A percentile compares a stretch with the other conserved stretches of the same genome.
Evolutionary conservation across 2,329 filamentous ascomycete genomes (phyloP).

Genomic region (Fusarium redolens): DNA sequence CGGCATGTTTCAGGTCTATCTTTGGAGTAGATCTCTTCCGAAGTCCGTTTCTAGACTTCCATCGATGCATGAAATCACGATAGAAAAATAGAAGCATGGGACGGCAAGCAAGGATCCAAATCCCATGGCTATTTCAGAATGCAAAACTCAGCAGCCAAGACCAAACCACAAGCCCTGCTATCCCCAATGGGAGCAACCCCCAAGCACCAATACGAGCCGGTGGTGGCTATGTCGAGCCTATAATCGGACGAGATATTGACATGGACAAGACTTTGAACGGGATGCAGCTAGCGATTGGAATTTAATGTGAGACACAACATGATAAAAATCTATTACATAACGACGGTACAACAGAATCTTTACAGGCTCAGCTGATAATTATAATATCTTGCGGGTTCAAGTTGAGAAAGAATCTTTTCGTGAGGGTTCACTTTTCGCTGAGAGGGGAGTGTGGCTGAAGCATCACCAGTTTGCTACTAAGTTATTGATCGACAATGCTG

Average conservation of each 20-base stretch:
- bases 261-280: conserved; percentile 13
- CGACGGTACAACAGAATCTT: not conserved
- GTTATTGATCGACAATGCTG: conserved; percentile 29
- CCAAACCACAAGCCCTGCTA: not conserved
- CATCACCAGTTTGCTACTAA: conserved; percentile 8
- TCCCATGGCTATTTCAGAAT: conserved; percentile 16
- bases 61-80: not conserved
- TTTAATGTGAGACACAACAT: not conserved
- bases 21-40: conserved; percentile 1
- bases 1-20: not conserved
- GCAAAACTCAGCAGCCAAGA: conserved; percentile 7
- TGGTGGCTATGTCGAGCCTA: conserved; percentile 38
- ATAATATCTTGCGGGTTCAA: not conserved
- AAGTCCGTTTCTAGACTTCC: conserved; percentile 1
- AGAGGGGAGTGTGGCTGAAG: conserved; percentile 26
- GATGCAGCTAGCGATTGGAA: not conserved
- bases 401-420: not conserved
- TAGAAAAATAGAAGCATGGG: conserved; percentile 20
- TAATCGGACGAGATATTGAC: conserved; percentile 15
- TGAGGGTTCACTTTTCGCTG: not conserved
- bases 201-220: conserved; percentile 39
- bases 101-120: conserved; percentile 21
- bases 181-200: conserved; percentile 1
- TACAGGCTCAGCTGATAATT: not conserved
- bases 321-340: not conserved